Percentiles rank a stretch among this genome's conserved stretches.
Evolutionary conservation across 257 asterid species (phyloP).

Genomic region (Agastache rugosa): DNA sequence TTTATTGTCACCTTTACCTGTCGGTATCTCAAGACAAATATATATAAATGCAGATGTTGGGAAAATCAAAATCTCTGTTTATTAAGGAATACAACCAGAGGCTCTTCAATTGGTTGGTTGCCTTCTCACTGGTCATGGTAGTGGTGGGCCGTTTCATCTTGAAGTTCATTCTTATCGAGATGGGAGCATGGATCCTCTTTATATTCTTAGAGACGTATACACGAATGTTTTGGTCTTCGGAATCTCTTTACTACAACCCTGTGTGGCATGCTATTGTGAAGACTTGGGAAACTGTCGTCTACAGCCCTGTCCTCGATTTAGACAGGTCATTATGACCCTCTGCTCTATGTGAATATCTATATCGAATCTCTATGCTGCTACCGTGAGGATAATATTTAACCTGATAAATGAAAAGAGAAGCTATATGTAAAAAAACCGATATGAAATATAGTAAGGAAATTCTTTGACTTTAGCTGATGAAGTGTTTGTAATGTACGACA

Average conservation of each 20-base stretch:
- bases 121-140: conserved; percentile 94
- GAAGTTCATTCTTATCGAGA: conserved; percentile 79
- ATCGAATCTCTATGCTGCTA: background rate
- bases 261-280: conserved; percentile 85
- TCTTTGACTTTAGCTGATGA: conserved; percentile 9
- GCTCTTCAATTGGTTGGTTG: conserved; percentile 96
- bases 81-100: conserved; percentile 94
- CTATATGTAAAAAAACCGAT: background rate
- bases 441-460: background rate
- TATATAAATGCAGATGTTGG: conserved; percentile 78
- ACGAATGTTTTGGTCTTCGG: conserved; percentile 96
- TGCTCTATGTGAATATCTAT: background rate
- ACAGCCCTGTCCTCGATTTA: conserved; percentile 92
- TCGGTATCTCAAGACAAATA: conserved; percentile 9
- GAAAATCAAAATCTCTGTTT: conserved; percentile 84
- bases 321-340: conserved; percentile 67
- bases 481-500: conserved; percentile 40
- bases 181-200: conserved; percentile 94
- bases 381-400: background rate
- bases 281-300: conserved; percentile 90
- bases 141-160: conserved; percentile 90
- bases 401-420: background rate
- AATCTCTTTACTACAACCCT: conserved; percentile 95
- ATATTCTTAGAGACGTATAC: conserved; percentile 96
- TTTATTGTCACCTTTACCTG: conserved; percentile 16